phyloP scores from a whole-genome alignment of 805 yeast genomes.

The Candida insectorum region DNA sequence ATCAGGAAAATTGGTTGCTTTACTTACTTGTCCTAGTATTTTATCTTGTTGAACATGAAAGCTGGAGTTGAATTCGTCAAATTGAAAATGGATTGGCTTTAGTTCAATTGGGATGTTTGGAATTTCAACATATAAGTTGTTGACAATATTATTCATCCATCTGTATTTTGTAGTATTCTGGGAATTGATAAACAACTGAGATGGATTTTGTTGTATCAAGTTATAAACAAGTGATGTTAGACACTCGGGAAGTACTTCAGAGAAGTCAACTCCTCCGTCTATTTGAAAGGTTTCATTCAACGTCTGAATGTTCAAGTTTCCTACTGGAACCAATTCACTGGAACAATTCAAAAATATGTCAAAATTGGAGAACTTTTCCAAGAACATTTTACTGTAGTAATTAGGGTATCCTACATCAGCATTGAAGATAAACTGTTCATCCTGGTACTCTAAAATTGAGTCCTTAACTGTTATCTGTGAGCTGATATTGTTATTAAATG shows the following conservation, averaged over 20 bases:
- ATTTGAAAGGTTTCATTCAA: background rate
- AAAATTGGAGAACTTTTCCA: conserved; percentile 3
- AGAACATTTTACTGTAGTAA: background rate
- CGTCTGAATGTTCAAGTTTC: background rate
- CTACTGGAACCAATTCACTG: background rate
- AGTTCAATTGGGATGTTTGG: conserved; percentile 1
- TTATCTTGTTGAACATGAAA: no score
- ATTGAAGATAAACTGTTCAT: background rate
- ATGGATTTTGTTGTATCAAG: no score
- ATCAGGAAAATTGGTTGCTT: no score
- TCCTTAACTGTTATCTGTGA: conserved; percentile 1
- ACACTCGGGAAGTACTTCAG: background rate
- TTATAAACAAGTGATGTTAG: background rate
- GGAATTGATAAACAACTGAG: no score
- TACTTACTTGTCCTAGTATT: no score
- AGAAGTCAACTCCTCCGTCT: background rate
- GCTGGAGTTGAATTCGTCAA: no score
- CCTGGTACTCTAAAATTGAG: background rate
- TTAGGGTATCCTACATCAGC: conserved; percentile 1
- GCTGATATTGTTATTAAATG: conserved; percentile 8
- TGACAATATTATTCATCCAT: conserved; percentile 12
- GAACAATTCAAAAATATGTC: conserved; percentile 3
- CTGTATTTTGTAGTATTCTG: no score
- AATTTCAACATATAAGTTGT: conserved; percentile 6
- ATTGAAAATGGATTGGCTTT: background rate